Evolutionary conservation across 257 asterid genomes (phyloP).

Genomic region (Jacaranda copaia): DNA sequence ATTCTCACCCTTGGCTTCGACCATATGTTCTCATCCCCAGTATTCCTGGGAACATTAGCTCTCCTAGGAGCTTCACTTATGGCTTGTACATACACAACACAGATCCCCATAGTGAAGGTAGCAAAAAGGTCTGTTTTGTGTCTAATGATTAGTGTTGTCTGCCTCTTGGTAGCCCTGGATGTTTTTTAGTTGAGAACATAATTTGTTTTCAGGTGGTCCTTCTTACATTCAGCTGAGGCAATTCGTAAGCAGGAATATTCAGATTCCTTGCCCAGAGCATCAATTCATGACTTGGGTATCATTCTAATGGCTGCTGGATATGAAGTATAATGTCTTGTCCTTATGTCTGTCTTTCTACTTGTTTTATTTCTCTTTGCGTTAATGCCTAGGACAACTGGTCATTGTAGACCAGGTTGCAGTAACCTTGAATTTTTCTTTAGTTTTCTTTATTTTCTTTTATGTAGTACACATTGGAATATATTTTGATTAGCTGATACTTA

Average conservation of each 20-base stretch:
- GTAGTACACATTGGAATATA: neutral
- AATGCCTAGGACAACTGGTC: neutral
- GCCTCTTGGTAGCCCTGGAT: slow-evolving; percentile 14
- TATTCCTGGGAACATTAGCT: slow-evolving; percentile 68
- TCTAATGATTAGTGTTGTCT: slow-evolving; percentile 21
- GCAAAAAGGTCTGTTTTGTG: slow-evolving; percentile 80
- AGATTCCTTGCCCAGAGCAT: slow-evolving; percentile 73
- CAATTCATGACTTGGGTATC: slow-evolving; percentile 75
- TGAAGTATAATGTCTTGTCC: slow-evolving; percentile 61
- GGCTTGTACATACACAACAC: slow-evolving; percentile 89
- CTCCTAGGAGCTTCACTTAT: slow-evolving; percentile 88
- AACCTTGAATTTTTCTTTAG: neutral
- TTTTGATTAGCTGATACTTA: neutral
- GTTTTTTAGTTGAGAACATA: slow-evolving; percentile 21
- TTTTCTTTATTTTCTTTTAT: neutral
- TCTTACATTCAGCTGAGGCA: slow-evolving; percentile 69
- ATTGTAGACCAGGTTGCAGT: too few relatives aligned
- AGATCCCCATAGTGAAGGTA: slow-evolving; percentile 83
- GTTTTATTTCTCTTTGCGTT: neutral
- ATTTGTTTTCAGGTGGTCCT: slow-evolving; percentile 72
- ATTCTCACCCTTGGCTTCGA: slow-evolving; percentile 80
- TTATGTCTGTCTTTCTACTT: neutral
- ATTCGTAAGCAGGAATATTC: slow-evolving; percentile 75
- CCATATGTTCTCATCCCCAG: slow-evolving; percentile 89
- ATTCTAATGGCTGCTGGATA: slow-evolving; percentile 83